Percentiles rank a stretch among this genome's conserved stretches.
Evolutionary conservation across 495 filamentous ascomycete species (phyloP).

Genomic region (Trichodelitschia bisporula): DNA sequence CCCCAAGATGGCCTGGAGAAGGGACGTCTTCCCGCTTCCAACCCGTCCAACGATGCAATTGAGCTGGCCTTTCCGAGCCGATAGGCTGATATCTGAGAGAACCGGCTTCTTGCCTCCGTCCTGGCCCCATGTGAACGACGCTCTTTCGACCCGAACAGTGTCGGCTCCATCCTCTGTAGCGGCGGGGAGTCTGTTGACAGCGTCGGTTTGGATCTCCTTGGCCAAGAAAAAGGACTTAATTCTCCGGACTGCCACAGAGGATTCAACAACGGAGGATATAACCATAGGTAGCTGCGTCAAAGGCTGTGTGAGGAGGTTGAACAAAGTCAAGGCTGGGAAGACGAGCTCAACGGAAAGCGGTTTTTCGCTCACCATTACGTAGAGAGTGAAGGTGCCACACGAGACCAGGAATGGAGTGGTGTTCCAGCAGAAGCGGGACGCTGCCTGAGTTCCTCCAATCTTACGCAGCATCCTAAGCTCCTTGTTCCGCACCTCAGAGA

Average conservation of each 20-base stretch:
- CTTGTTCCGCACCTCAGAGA: constrained; percentile 85
- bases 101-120: constrained; percentile 36
- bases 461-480: constrained; percentile 88
- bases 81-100: constrained; percentile 59
- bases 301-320: constrained; percentile 85
- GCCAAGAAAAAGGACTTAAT: constrained; percentile 66
- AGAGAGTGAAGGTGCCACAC: constrained; percentile 86
- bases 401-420: constrained; percentile 94
- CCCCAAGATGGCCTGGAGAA: constrained; percentile 66
- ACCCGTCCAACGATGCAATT: constrained; percentile 83
- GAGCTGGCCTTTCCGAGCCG: constrained; percentile 70
- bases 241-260: constrained; percentile 65
- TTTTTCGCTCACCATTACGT: constrained; percentile 52
- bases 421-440: constrained; percentile 97
- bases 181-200: constrained; percentile 40
- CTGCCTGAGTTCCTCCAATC: constrained; percentile 75
- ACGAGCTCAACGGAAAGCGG: constrained; percentile 86
- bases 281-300: constrained; percentile 90
- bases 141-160: constrained; percentile 58
- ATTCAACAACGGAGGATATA: constrained; percentile 91
- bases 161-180: constrained; percentile 57
- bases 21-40: constrained; percentile 76
- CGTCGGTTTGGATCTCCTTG: constrained; percentile 72
- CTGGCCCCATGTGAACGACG: constrained; percentile 83
- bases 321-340: constrained; percentile 77